phyloP scores from a whole-genome alignment of 2,329 filamentous ascomycete species.

The Calcarisporium arbuscula region DNA sequence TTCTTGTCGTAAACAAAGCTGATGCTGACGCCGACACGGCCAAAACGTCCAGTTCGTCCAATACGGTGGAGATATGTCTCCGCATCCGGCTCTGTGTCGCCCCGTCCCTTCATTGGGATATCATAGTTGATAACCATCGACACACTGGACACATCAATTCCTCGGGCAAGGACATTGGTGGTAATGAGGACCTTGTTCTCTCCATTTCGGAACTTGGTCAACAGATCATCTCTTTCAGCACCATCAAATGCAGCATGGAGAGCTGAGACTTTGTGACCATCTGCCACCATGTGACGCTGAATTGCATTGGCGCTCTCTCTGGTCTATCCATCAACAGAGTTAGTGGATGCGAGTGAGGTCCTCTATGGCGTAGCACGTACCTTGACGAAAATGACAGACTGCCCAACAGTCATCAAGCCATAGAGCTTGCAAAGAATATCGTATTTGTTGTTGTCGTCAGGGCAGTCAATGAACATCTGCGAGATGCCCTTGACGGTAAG shows the following conservation, averaged over 20 bases:
- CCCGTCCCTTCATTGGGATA: conserved; percentile 67
- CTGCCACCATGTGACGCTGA: conserved; percentile 74
- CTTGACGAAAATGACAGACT: conserved; percentile 96
- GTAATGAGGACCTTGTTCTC: conserved; percentile 94
- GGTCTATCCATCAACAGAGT: conserved; percentile 52
- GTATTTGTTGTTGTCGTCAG: conserved; percentile 77
- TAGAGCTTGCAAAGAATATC: conserved; percentile 86
- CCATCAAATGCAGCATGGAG: conserved; percentile 87
- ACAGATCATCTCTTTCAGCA: conserved; percentile 70
- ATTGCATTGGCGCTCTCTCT: conserved; percentile 82
- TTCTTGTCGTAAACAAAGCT: conserved; percentile 85
- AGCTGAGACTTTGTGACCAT: conserved; percentile 88
- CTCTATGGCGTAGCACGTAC: conserved; percentile 40
- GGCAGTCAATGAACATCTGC: conserved; percentile 95
- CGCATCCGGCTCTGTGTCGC: conserved; percentile 78
- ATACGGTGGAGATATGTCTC: conserved; percentile 98
- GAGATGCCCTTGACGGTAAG: conserved; percentile 96
- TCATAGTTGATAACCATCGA: conserved; percentile 99
- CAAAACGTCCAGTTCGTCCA: conserved; percentile 92
- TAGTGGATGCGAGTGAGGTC: too few relatives aligned
- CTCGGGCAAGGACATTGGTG: conserved; percentile 91
- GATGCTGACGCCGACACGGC: conserved; percentile 91
- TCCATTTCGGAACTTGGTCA: conserved; percentile 80
- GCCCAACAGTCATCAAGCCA: conserved; percentile 91
- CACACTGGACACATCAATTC: conserved; percentile 86